Evolutionary conservation across 2,329 filamentous ascomycete species (phyloP).

Genomic region (Fusarium sp.): DNA sequence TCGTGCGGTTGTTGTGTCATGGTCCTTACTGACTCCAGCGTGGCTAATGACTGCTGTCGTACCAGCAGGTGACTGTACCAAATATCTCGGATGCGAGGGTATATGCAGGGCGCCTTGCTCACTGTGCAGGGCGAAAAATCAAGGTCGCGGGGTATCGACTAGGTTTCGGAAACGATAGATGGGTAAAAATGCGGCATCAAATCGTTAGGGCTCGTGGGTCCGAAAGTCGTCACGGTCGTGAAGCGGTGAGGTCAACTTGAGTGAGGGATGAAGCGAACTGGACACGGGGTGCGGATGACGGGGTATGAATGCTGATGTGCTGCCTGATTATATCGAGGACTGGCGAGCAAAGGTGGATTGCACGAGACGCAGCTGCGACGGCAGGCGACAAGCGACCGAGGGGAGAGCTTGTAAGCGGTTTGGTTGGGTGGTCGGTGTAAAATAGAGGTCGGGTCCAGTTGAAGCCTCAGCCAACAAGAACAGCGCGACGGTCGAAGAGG

Average conservation of each 20-base stretch:
- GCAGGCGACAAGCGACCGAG: not conserved
- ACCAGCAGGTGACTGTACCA: conserved; percentile 37
- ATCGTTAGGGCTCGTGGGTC: conserved; percentile 31
- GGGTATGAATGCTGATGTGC: conserved; percentile 6
- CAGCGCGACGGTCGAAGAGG: conserved; percentile 11
- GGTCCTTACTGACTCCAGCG: conserved; percentile 39
- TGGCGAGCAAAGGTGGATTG: not conserved
- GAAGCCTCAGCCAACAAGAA: conserved; percentile 33
- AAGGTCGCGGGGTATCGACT: conserved; percentile 18
- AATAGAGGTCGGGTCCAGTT: conserved; percentile 4
- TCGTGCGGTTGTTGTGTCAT: conserved; percentile 68
- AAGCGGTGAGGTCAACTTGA: conserved; percentile 34
- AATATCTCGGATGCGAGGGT: conserved; percentile 5
- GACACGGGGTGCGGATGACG: conserved; percentile 4
- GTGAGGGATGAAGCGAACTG: conserved; percentile 14
- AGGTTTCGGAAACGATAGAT: conserved; percentile 17
- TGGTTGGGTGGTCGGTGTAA: conserved; percentile 19
- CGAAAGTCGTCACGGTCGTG: conserved; percentile 37
- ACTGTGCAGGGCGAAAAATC: conserved; percentile 10
- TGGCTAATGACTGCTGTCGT: conserved; percentile 40
- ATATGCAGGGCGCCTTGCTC: conserved; percentile 6
- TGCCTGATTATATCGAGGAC: conserved; percentile 19
- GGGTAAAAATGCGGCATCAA: conserved; percentile 42
- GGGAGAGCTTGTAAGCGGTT: conserved; percentile 12
- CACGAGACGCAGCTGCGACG: conserved; percentile 13